Base-by-base conservation (phyloP, 176 grass and related monocot genomes). In the Phoenix dactylifera region DNA sequence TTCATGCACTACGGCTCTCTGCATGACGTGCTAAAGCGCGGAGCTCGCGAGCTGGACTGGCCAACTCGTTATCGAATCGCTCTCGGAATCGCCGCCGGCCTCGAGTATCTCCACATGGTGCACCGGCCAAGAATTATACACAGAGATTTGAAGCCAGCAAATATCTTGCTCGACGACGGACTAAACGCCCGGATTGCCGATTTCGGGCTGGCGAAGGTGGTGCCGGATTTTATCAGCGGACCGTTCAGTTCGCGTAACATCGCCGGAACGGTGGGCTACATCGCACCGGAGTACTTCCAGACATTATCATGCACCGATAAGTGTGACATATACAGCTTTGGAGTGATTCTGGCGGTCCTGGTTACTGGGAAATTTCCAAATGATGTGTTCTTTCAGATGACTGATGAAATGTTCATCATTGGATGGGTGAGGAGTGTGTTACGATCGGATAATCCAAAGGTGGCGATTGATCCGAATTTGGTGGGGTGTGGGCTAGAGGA, bases 1-100 rank as follows among this genome's bases (percentile, higher is more conserved):
- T 97, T 68, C 81, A 97, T 97, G 92, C 84, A 74, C 26, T 79
- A 88, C 23, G 92, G 92, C 24, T 88, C 87, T 77, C 76, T 28
- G 26, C 26, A 28, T 28, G 26, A 28, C 26, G 26, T 28, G 26
- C 5, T 28, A 28, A 28, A 3, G 26, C 26, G 26, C 26, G 3
- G 26, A 28, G 5, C 26, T 28, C 26, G 2, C 26, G 0, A 4
- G 1, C 26, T 28, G 23, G 55, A 59, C 16, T 70, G 67, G 67
- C 35, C 6, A 7, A 39, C 35, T 6, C 55, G 67, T 6, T 50
- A 59, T 39, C 30, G 44, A 4, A 51, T 70, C 32, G 67, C 55
- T 16, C 16, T 70, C 35, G 67, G 44, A 7, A 26, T 71, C 16
- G 55, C 68, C 1, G 15, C 22, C 1, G 55, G 68, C 5, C 68